Evolutionary conservation across 257 asterid genomes (phyloP), one percentile per base, ranked within the genome.

Genomic region (Solanum habrochaites): DNA sequence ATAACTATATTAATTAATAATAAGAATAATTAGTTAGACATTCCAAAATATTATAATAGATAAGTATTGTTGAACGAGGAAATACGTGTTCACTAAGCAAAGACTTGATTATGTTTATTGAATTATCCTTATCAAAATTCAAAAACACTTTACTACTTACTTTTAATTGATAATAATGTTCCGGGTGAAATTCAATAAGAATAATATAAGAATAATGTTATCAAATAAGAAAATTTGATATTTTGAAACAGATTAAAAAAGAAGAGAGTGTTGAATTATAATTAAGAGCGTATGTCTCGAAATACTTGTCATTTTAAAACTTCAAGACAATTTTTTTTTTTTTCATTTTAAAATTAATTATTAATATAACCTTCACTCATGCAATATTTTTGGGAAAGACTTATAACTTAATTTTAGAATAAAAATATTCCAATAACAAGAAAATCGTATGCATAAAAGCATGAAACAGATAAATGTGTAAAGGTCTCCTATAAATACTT

Each of bases 21-120:
- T 32, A 32, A 32, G 35, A 5, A 32, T 32, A 32, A 32, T 3
- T 32, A 32, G 2, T 18, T 52, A 1, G 4, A 52, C 2, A 52
- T 52, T 0, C 0, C 10, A 18, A 16, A 52, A 52, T 6, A 18
- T 0, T 52, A 52, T 6, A 52, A 0, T 6, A 0, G 2, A 52
- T 8, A 52, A 6, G 1, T 52, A 52, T 6, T 52, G 1, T 7
- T 52, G n/a, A 2, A 52, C 2, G 0, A 52, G 2, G 0, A 52
- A 52, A 6, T 52, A 52, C 6, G 18, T 52, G 62, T 52, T 23
- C 62, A 52, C 62, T 18, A 52, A 52, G n/a, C n/a, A 52, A 52
- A 52, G 4, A n/a, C 7, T 2, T 62, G 14, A n/a, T 62, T n/a
- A 62, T 11, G 1, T n/a, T 62, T n/a, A 62, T 11, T 11, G 29